Conservation (phyloP, 352 stramenopile genomes). For the Nothophytophthora sp. region DNA sequence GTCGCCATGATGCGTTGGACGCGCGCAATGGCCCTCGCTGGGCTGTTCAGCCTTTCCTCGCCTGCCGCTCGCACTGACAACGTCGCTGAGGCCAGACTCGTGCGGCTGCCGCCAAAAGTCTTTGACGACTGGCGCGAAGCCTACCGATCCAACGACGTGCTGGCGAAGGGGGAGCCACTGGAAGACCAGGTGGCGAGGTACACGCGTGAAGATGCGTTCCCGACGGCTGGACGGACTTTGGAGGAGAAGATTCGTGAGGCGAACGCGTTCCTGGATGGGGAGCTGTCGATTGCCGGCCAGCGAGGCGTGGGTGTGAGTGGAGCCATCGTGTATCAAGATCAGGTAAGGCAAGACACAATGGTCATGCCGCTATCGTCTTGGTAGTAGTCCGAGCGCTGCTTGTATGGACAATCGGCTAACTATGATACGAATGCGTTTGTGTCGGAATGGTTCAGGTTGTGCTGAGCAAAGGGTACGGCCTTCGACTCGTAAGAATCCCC, state of each 20-base stretch:
- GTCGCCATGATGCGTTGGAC: constrained; percentile 1
- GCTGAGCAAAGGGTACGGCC: constrained; percentile 42
- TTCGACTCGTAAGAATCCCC: constrained; percentile 21
- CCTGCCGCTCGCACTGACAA: not conserved
- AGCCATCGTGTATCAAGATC: constrained; percentile 53
- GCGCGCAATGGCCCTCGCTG: no score
- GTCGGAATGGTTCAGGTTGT: no score
- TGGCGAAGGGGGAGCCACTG: constrained; percentile 17
- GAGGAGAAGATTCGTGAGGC: constrained; percentile 47
- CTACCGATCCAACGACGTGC: constrained; percentile 12
- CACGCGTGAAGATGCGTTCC: constrained; percentile 35
- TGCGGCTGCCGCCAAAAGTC: constrained; percentile 16
- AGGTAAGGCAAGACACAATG: constrained; percentile 20
- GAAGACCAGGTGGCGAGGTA: constrained; percentile 35
- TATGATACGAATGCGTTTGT: no score
- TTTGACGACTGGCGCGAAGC: constrained; percentile 25
- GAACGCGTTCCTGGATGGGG: constrained; percentile 38
- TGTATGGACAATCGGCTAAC: no score
- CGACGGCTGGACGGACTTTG: constrained; percentile 31
- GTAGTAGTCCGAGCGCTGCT: no score
- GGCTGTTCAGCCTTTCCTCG: constrained; percentile 5
- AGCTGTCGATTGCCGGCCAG: constrained; percentile 33
- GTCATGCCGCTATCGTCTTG: no score
- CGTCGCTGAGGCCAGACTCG: constrained; percentile 1
- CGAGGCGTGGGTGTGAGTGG: constrained; percentile 45